phyloP scores from a whole-genome alignment of 2,329 filamentous ascomycete species.

The Septoria petroselini region DNA sequence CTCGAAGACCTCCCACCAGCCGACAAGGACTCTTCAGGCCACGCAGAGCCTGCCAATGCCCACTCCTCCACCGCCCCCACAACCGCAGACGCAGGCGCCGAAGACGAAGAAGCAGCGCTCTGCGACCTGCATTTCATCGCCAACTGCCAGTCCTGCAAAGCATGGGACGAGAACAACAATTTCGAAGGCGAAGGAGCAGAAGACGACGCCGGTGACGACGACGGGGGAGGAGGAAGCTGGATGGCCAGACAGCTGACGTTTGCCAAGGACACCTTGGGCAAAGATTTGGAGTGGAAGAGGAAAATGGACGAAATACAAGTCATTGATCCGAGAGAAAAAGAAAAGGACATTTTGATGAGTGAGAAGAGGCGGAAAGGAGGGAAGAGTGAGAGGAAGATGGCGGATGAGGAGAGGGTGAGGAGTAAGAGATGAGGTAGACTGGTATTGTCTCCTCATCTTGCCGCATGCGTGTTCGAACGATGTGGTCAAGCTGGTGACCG shows the following conservation, averaged over 20 bases:
- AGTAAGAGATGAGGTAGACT: constrained; percentile 9
- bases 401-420: constrained; percentile 24
- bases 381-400: constrained; percentile 16
- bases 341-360: constrained; percentile 31
- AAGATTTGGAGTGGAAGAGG: constrained; percentile 83
- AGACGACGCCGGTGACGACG: constrained; percentile 50
- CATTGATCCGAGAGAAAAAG: constrained; percentile 61
- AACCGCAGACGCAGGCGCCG: constrained; percentile 42
- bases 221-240: constrained; percentile 64
- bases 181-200: constrained; percentile 53
- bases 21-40: constrained; percentile 4
- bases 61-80: constrained; percentile 11
- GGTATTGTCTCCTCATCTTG: too few relatives aligned
- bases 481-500: background rate
- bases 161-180: constrained; percentile 73
- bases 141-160: constrained; percentile 85
- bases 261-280: constrained; percentile 83
- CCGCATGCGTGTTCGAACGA: background rate
- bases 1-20: constrained; percentile 53
- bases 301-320: constrained; percentile 86
- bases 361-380: constrained; percentile 25
- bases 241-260: constrained; percentile 83
- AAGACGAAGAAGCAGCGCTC: constrained; percentile 65
- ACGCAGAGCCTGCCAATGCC: constrained; percentile 9
- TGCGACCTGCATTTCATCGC: constrained; percentile 96